phyloP scores from a whole-genome alignment of 2,329 filamentous ascomycete species.

The Pseudocercospora eumusae region DNA sequence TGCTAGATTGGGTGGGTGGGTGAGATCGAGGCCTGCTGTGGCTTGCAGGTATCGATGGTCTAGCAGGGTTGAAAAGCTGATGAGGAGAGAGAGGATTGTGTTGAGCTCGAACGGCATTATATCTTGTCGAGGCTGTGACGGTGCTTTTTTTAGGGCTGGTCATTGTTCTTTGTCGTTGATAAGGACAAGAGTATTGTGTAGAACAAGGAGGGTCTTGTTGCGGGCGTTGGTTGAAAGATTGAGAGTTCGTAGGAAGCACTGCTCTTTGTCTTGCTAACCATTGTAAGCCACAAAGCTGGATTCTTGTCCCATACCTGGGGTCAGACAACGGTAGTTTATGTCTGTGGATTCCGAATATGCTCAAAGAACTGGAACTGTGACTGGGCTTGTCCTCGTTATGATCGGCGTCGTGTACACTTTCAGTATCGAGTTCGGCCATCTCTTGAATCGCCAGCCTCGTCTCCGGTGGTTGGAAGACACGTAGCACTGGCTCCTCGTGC shows the following conservation, averaged over 20 bases:
- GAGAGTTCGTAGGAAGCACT: too few species aligned
- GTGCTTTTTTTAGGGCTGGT: background rate
- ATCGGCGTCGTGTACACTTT: too few species aligned
- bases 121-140: background rate
- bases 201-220: too few species aligned
- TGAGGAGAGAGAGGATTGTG: background rate
- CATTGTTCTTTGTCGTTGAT: background rate
- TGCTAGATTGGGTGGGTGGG: background rate
- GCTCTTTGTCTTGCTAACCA: too few species aligned
- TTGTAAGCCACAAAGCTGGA: too few species aligned
- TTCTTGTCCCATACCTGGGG: too few species aligned
- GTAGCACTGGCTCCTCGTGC: background rate
- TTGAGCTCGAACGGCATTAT: background rate
- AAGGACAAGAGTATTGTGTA: background rate
- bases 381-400: too few species aligned
- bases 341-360: too few species aligned
- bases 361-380: too few species aligned
- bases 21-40: background rate
- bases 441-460: background rate
- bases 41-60: background rate
- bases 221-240: background rate
- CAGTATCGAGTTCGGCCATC: background rate
- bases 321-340: too few species aligned
- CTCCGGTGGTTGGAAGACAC: background rate
- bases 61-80: conserved; percentile 1